A percentile compares a stretch with the other conserved stretches of the same genome.
Evolutionary conservation across 805 yeast genomes (phyloP).

Genomic region (Cyberlindnera mycetangii): DNA sequence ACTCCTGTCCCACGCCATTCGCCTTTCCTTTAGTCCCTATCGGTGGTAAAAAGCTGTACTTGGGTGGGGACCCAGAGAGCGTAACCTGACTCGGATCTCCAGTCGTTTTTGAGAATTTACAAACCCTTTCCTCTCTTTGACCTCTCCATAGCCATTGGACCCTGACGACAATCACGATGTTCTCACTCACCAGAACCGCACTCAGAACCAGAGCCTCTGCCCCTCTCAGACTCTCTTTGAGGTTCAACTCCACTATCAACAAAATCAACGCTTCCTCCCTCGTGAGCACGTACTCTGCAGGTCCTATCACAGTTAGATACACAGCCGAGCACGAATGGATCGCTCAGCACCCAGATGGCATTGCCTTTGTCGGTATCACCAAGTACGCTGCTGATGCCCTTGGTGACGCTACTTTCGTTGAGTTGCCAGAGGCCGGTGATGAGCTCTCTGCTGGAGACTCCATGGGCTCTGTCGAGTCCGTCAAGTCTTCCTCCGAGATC

Average conservation of each 20-base stretch:
- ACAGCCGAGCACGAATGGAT: slow-evolving; percentile 96
- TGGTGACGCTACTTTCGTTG: slow-evolving; percentile 95
- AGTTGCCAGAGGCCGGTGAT: slow-evolving; percentile 74
- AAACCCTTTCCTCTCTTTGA: not conserved
- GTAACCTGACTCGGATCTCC: not conserved
- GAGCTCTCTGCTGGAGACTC: slow-evolving; percentile 69
- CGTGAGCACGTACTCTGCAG: slow-evolving; percentile 24
- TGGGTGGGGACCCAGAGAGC: not conserved
- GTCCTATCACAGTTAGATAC: slow-evolving; percentile 47
- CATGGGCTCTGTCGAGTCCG: slow-evolving; percentile 91
- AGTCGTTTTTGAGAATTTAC: not conserved
- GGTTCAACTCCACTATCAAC: slow-evolving; percentile 24
- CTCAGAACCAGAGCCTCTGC: slow-evolving; percentile 14
- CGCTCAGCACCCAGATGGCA: slow-evolving; percentile 77
- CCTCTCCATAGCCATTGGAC: not conserved
- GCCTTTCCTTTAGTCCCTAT: no score
- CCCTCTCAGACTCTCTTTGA: slow-evolving; percentile 23
- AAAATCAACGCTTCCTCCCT: slow-evolving; percentile 23
- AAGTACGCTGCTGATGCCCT: slow-evolving; percentile 93
- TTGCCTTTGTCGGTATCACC: slow-evolving; percentile 90
- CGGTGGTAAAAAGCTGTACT: no score
- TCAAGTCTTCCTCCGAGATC: slow-evolving; percentile 90
- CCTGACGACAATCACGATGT: slow-evolving; percentile 7
- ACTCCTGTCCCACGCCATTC: no score
- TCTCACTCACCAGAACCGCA: slow-evolving; percentile 17